Percentiles rank a stretch among this genome's conserved stretches.
Conservation (phyloP, 352 stramenopile genomes). For the Globisporangium megalacanthum region DNA sequence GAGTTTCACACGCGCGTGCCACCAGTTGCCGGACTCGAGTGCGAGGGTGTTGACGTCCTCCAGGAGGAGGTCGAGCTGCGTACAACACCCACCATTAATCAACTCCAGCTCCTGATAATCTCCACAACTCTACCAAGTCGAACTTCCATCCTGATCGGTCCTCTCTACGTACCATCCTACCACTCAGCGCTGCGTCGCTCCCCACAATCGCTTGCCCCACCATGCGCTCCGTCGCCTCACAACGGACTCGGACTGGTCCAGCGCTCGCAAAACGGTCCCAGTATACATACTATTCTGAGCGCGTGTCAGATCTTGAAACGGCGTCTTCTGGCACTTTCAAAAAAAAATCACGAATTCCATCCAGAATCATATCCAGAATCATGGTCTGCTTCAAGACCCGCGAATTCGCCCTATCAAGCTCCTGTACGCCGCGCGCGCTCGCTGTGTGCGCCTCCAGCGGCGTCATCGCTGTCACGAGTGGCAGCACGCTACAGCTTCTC, state of each 20-base stretch:
- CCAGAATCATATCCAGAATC: neutral
- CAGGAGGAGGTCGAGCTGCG: slow-evolving; percentile 40
- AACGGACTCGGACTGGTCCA: no score
- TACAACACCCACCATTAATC: neutral
- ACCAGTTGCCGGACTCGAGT: slow-evolving; percentile 44
- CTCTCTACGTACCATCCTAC: neutral
- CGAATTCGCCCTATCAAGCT: neutral
- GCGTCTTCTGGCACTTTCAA: neutral
- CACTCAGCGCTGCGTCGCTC: neutral
- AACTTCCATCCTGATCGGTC: neutral
- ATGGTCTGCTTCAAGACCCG: neutral
- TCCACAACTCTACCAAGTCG: no score
- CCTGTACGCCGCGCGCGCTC: neutral
- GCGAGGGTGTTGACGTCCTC: slow-evolving; percentile 40
- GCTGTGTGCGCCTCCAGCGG: neutral
- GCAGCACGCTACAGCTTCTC: neutral
- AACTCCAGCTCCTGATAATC: no score
- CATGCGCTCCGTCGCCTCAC: neutral
- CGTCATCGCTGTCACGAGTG: neutral
- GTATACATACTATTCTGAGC: neutral
- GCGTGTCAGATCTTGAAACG: neutral
- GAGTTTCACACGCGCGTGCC: slow-evolving; percentile 57
- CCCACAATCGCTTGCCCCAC: neutral
- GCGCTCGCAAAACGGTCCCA: neutral
- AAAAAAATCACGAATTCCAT: neutral